Evolutionary conservation across 1,284 basidiomycete species (phyloP).

Genomic region (Puccinia hordei): DNA sequence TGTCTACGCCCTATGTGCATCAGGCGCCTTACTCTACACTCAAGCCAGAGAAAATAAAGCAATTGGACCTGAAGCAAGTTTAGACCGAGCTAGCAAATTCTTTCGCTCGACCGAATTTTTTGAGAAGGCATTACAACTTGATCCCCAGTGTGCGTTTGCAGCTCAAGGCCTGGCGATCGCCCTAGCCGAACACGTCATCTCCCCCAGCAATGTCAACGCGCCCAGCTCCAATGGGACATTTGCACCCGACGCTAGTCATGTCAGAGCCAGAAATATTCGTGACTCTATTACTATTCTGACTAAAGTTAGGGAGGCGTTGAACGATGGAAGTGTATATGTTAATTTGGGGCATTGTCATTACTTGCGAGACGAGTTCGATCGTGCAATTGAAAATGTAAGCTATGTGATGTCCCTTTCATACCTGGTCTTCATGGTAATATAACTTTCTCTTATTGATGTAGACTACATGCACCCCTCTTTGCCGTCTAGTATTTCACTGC

Average conservation of each 20-base stretch:
- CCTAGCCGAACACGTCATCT: constrained; percentile 82
- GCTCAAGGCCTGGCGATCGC: constrained; percentile 90
- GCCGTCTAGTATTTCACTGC: constrained; percentile 79
- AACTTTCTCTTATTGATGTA: neutral
- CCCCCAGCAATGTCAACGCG: constrained; percentile 61
- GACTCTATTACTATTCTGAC: constrained; percentile 83
- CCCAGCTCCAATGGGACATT: constrained; percentile 10
- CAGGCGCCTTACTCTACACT: constrained; percentile 79
- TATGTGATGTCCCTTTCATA: constrained; percentile 29
- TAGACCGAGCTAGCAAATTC: constrained; percentile 76
- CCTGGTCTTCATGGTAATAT: constrained; percentile 26
- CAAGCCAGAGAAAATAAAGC: constrained; percentile 72
- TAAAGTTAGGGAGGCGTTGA: constrained; percentile 80
- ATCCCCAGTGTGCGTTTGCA: constrained; percentile 80
- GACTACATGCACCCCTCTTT: neutral
- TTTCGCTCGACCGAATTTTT: constrained; percentile 82
- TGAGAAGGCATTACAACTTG: constrained; percentile 79
- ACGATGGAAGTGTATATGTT: constrained; percentile 82
- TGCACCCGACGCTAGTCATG: constrained; percentile 61
- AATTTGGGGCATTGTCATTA: constrained; percentile 96
- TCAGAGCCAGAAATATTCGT: constrained; percentile 67
- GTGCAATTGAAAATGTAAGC: constrained; percentile 88
- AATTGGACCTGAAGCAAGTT: constrained; percentile 66
- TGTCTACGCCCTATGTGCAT: constrained; percentile 83
- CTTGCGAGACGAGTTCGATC: constrained; percentile 83